Evolutionary conservation across 2,329 filamentous ascomycete genomes (phyloP).

Genomic region (Furcasterigmium furcatum): DNA sequence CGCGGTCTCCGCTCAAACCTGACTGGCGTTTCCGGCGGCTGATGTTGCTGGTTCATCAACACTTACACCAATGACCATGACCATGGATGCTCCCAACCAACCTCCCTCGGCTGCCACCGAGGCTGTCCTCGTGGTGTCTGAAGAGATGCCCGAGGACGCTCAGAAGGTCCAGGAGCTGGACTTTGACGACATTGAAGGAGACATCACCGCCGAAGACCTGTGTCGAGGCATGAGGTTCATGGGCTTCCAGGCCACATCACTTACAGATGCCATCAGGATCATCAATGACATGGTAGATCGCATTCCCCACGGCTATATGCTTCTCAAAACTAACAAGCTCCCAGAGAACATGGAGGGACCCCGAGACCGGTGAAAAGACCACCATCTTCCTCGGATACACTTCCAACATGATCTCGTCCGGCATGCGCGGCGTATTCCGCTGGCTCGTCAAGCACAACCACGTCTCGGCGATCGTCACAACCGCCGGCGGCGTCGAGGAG

Average conservation of each 20-base stretch:
- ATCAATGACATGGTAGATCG: constrained; percentile 89
- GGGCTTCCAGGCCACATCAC: constrained; percentile 69
- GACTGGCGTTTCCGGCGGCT: too few relatives aligned
- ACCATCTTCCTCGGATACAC: constrained; percentile 98
- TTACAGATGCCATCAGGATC: constrained; percentile 84
- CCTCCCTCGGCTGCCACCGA: constrained; percentile 65
- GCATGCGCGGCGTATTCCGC: constrained; percentile 84
- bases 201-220: constrained; percentile 83
- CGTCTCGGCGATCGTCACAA: constrained; percentile 90
- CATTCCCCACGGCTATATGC: constrained; percentile 2
- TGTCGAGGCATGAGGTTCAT: constrained; percentile 79
- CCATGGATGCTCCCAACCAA: constrained; percentile 20
- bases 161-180: constrained; percentile 86
- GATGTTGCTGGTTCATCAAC: too few relatives aligned
- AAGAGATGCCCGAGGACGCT: constrained; percentile 74
- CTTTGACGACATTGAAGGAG: constrained; percentile 76
- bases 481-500: constrained; percentile 92
- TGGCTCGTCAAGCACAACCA: constrained; percentile 93
- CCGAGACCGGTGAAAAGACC: constrained; percentile 73
- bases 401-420: constrained; percentile 95
- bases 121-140: constrained; percentile 82
- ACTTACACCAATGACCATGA: background rate
- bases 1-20: too few relatives aligned
- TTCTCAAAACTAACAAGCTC: constrained; percentile 13
- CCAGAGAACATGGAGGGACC: constrained; percentile 74